These are phyloP conservation scores for Selenicereus undatus DNA, from an alignment of 148 eudicot genomes.

Conservation along the genomic window DNA sequence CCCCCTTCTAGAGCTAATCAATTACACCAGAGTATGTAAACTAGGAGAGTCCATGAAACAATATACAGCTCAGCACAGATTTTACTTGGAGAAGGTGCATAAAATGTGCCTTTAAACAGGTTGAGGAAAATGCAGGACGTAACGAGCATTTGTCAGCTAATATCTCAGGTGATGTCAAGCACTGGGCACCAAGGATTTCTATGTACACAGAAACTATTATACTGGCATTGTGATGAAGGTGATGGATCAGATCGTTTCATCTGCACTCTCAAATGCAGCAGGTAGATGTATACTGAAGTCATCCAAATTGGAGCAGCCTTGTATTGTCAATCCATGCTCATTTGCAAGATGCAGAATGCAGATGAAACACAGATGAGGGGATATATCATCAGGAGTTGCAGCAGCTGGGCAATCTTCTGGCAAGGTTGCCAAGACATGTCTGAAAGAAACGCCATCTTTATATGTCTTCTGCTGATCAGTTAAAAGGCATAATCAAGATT, in stretches of 20 bases:
- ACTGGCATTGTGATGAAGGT: neutral
- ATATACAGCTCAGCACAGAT: neutral
- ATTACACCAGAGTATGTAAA: neutral
- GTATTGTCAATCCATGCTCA: conserved; percentile 33
- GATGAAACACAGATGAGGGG: conserved; percentile 38
- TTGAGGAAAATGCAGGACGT: neutral
- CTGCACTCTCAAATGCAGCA: neutral
- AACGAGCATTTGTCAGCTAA: neutral
- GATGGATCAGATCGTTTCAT: conserved; percentile 8
- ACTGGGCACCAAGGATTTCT: neutral
- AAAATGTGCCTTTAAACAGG: no score
- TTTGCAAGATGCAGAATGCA: conserved; percentile 40
- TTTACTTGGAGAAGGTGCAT: no score
- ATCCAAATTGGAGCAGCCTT: conserved; percentile 26
- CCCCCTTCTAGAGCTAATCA: neutral
- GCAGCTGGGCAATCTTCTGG: conserved; percentile 27
- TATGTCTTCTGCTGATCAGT: neutral
- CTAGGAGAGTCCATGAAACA: neutral
- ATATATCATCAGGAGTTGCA: conserved; percentile 23
- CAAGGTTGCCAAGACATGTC: conserved; percentile 7
- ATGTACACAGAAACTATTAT: neutral
- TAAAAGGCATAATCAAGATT: neutral
- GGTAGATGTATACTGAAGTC: conserved; percentile 28
- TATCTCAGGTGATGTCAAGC: neutral
- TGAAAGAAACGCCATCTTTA: conserved; percentile 9